Evolutionary conservation across 2,329 filamentous ascomycete genomes (phyloP).

Genomic region (Nigrospora sphaerica): DNA sequence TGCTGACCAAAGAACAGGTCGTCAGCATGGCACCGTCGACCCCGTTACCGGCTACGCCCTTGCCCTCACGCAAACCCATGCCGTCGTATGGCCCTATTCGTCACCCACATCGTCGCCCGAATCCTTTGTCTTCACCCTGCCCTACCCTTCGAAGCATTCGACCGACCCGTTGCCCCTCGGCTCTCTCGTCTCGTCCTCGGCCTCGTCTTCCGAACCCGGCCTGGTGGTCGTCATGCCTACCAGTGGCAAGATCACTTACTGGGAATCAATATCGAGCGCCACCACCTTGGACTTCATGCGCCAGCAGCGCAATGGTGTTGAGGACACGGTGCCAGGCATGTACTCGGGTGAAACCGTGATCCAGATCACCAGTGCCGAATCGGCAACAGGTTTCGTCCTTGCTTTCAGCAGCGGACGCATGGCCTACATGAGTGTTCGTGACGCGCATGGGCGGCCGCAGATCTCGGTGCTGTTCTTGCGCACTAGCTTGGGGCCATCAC

Average conservation of each 20-base stretch:
- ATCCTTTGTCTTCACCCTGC: conserved; percentile 73
- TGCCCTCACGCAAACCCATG: conserved; percentile 72
- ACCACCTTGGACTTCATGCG: conserved; percentile 78
- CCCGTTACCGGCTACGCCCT: conserved; percentile 67
- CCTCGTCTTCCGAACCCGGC: conserved; percentile 73
- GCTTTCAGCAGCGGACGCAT: conserved; percentile 79
- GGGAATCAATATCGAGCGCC: conserved; percentile 89
- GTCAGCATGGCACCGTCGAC: conserved; percentile 60
- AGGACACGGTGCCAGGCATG: conserved; percentile 66
- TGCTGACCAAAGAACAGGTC: conserved; percentile 32
- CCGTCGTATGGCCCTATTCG: conserved; percentile 86
- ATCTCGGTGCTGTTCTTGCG: conserved; percentile 74
- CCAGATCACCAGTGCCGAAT: conserved; percentile 75
- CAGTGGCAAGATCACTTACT: conserved; percentile 82
- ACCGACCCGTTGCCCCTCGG: conserved; percentile 74
- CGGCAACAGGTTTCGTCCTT: conserved; percentile 76
- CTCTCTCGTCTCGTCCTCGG: conserved; percentile 71
- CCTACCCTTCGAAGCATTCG: conserved; percentile 59
- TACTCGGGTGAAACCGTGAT: conserved; percentile 71
- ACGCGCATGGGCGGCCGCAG: conserved; percentile 77
- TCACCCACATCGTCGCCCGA: conserved; percentile 62
- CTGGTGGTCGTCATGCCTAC: conserved; percentile 79
- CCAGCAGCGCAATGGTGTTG: conserved; percentile 73
- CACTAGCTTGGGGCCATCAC: conserved; percentile 46
- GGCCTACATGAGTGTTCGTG: conserved; percentile 78